Evolutionary conservation across 495 filamentous ascomycete genomes (phyloP).

Genomic region (Diplogelasinospora grovesii): DNA sequence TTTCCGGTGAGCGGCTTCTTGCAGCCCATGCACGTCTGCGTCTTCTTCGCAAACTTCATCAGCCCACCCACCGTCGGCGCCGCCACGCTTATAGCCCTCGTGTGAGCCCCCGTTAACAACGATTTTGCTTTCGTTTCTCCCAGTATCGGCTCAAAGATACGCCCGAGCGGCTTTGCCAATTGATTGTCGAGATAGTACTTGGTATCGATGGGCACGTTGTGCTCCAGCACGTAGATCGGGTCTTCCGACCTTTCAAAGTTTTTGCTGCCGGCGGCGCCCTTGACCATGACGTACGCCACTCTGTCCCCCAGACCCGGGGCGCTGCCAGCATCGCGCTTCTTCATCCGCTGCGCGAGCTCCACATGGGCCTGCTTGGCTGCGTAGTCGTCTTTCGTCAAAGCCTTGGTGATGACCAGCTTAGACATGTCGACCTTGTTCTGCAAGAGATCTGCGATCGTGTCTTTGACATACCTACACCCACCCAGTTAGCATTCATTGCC

Average conservation of each 20-base stretch:
- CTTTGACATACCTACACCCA: constrained; percentile 79
- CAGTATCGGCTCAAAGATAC: constrained; percentile 96
- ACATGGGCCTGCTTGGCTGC: constrained; percentile 89
- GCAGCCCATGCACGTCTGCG: constrained; percentile 96
- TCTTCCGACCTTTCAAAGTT: constrained; percentile 97
- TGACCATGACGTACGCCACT: constrained; percentile 97
- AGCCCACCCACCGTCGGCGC: constrained; percentile 84
- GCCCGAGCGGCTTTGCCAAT: constrained; percentile 82
- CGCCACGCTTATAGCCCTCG: constrained; percentile 81
- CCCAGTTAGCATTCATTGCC: constrained; percentile 15
- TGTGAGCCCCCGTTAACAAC: constrained; percentile 83
- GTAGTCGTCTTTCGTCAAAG: constrained; percentile 77
- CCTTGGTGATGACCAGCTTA: constrained; percentile 98
- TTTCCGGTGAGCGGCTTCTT: constrained; percentile 85
- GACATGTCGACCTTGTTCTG: constrained; percentile 99
- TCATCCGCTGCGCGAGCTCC: constrained; percentile 90
- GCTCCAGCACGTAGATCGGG: constrained; percentile 91
- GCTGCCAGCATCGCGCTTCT: constrained; percentile 89
- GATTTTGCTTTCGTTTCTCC: constrained; percentile 83
- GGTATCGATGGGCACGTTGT: constrained; percentile 97
- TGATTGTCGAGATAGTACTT: constrained; percentile 99
- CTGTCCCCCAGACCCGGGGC: constrained; percentile 92
- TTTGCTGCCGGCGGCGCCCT: constrained; percentile 77
- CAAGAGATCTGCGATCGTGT: constrained; percentile 88
- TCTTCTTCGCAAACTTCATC: constrained; percentile 98